Evolutionary conservation across 2,329 filamentous ascomycete genomes (phyloP), one percentile per base, ranked within the genome.

Genomic region (Colletotrichum shisoi): DNA sequence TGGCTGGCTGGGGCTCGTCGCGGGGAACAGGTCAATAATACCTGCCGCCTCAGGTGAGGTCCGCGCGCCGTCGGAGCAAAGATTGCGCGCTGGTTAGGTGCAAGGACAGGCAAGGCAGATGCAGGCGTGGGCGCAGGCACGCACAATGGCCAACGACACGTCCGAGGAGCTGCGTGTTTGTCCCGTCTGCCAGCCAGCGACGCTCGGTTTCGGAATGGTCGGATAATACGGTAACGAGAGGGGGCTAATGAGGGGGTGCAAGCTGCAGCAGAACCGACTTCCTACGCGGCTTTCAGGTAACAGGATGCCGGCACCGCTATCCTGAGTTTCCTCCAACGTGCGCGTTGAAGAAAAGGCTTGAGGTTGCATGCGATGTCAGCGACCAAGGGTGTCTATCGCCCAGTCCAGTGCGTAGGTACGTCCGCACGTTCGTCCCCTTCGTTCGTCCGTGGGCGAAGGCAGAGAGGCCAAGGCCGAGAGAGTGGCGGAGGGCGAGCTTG

Each of bases 201-300:
- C 61, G 49, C 45, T 59, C 61, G 54, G 61, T 64, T 65, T 60
- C 65, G 61, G 61, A 52, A 67, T 39, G 44, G 13, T 49, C 65
- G 54, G 65, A 48, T 51, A 52, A 64, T 58, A 64, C 46, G 34
- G 54, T 56, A 40, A 46, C n/a, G 51, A n/a, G 19, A 21, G 44
- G 42, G 34, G 44, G 48, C 34, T 17, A 24, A 57, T 46, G 39
- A 31, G 51, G 53, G 40, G 44, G 48, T 56, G 45, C n/a, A 37
- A 34, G 37, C 48, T 42, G 49, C 63, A 49, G 63, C 31, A 34
- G 31, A 9, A 34, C 31, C 7, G 51, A 67, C 52, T 44, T 53
- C 37, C 48, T 54, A 59, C n/a, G 44, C 57, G 54, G 61, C 64
- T 67, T 59, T 44, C 45, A 39, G 61, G 60, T 54, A 45, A 46